These are phyloP conservation scores for Gracilaria gracilis DNA, from an alignment of 23 red algal genomes.

Conservation along the genomic window DNA sequence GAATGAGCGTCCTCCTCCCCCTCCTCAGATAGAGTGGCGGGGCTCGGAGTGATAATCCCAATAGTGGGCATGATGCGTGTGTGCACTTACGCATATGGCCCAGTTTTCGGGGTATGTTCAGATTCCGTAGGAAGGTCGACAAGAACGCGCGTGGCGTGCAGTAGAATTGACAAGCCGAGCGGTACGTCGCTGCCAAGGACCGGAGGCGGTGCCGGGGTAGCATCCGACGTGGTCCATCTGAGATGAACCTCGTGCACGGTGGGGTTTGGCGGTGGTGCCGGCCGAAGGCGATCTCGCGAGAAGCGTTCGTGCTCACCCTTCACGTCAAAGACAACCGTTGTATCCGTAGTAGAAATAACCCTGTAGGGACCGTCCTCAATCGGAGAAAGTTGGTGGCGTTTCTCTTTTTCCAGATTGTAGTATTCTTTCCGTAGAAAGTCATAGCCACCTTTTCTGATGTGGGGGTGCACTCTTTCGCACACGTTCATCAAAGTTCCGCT, in stretches of 20 bases:
- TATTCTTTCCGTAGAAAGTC: conserved; percentile 25
- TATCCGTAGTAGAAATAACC: neutral
- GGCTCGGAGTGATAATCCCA: neutral
- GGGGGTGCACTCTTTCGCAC: neutral
- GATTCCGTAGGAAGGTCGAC: too few relatives aligned
- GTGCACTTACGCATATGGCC: too few relatives aligned
- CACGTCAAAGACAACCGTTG: neutral
- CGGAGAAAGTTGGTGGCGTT: neutral
- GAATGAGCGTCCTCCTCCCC: neutral
- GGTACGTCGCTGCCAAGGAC: too few relatives aligned
- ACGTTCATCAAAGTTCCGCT: conserved; percentile 7
- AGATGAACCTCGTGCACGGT: too few relatives aligned
- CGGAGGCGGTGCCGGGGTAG: too few relatives aligned
- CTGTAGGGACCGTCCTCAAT: conserved; percentile 9
- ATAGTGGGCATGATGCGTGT: neutral
- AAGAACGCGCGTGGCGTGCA: too few relatives aligned
- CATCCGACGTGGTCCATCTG: neutral
- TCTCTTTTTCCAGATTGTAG: neutral
- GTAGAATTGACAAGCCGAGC: too few relatives aligned
- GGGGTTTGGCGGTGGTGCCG: neutral
- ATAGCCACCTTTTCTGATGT: conserved; percentile 1
- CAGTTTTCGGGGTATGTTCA: too few relatives aligned
- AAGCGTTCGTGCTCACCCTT: conserved; percentile 3
- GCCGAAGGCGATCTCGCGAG: neutral
- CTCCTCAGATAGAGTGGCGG: neutral